Evolutionary conservation across 2,329 filamentous ascomycete species (phyloP), one percentile per base, ranked within the genome.

Genomic region (Alternaria consortialis): DNA sequence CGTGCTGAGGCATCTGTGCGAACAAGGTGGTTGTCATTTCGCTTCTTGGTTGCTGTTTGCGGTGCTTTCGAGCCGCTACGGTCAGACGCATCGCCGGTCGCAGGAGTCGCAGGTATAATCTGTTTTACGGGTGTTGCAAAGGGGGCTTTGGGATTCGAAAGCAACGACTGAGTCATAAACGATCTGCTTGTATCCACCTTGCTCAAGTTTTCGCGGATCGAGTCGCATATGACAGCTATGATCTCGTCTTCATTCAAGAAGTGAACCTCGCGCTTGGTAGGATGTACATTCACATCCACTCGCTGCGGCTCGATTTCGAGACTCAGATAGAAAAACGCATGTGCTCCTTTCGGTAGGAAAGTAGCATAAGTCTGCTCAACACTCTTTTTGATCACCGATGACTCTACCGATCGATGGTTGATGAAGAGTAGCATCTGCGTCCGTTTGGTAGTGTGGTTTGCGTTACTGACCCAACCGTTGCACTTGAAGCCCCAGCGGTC

Each of bases 181-280:
- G 93, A 97, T 47, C 95, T 90, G 73, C 94, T 98, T 23, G 91
- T 94, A 77, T 99, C 95, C 7, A 98, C 94, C 51, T 90, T 90
- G 11, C 93, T 91, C 4, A 99, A 85, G 67, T 90, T 90, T 8
- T 87, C 84, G 53, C 91, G 87, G 23, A 99, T 91, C 54, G 91
- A 87, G 62, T 90, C 87, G 80, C 94, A 97, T 5, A 99, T 89
- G 13, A 87, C 86, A 65, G 95, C 91, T 47, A 95, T 91, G 46
- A 99, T 97, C 70, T 99, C 95, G 65, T 99, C 95, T 76, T 99
- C 95, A 63, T 98, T 97, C 23, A 99, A 84, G 71, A 99, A 98
- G 73, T 98, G 95, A 20, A 99, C 95, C 75, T 99, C 94, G 52
- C 93, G 86, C 78, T 99, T 99, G 0, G 95, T 99, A 0, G 95